Percentiles rank a stretch among this genome's conserved stretches.
phyloP scores from a whole-genome alignment of 305 asterid species.

The Fraxinus paxiana region DNA sequence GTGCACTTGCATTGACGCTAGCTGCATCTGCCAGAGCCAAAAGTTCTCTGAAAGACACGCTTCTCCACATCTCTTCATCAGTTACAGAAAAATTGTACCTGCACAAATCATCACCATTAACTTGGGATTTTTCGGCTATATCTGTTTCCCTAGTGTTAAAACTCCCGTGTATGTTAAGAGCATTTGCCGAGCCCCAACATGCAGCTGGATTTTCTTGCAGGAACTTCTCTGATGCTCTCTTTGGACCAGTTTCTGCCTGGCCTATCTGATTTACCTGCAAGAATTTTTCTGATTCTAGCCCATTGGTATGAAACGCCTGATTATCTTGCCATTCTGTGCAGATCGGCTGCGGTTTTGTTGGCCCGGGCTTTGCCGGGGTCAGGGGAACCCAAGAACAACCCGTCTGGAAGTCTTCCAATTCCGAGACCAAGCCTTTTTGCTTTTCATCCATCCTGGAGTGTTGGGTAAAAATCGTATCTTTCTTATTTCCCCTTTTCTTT shows the following conservation, averaged over 20 bases:
- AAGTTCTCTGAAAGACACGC: slow-evolving; percentile 40
- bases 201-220: slow-evolving; percentile 29
- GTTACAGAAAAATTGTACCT: slow-evolving; percentile 18
- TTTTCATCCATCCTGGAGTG: slow-evolving; percentile 46
- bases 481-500: slow-evolving; percentile 9
- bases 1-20: slow-evolving; percentile 28
- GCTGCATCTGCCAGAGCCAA: slow-evolving; percentile 50
- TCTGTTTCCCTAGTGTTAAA: slow-evolving; percentile 16
- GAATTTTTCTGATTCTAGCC: slow-evolving; percentile 19
- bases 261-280: slow-evolving; percentile 15
- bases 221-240: slow-evolving; percentile 10
- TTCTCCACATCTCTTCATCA: slow-evolving; percentile 27
- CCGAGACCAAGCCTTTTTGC: slow-evolving; percentile 30
- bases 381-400: slow-evolving; percentile 53
- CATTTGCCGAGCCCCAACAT: slow-evolving; percentile 26
- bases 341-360: slow-evolving; percentile 34
- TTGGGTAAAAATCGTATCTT: slow-evolving; percentile 33
- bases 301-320: slow-evolving; percentile 17
- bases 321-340: slow-evolving; percentile 31
- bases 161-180: background rate
- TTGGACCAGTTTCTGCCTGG: slow-evolving; percentile 23
- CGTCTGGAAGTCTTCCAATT: slow-evolving; percentile 29
- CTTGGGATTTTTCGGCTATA: background rate
- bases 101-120: background rate
- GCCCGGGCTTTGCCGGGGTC: slow-evolving; percentile 59